Evolutionary conservation across 2,329 filamentous ascomycete species (phyloP), one percentile per base, ranked within the genome.

Genomic region (Aspergillus fumigatiaffinis): DNA sequence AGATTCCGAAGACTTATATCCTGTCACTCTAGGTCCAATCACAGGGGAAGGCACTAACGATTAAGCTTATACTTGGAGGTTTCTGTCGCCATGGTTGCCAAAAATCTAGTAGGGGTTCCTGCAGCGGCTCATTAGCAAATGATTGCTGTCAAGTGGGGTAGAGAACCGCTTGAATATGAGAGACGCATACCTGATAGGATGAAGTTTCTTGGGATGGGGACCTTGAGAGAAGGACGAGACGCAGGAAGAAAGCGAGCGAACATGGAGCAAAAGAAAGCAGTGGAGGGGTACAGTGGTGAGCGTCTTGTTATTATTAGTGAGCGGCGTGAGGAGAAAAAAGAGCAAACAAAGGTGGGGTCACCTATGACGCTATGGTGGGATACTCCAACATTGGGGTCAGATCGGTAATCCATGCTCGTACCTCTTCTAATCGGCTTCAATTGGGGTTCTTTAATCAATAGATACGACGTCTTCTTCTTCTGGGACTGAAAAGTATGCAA

Each of bases 21-120:
- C 7, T 6, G 32, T 38, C 32, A 38, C 32, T 26, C 32, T n/a
- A 46, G 50, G 20, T 47, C 21, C 44, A 23, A 23, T 14, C 10
- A 21, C 51, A 35, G 35, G 20, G 35, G 51, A 20, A 42, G n/a
- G 14, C 28, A 83, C 68, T 79, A 78, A 77, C 85, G 84, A 71
- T 87, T 86, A 57, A 87, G 79, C 76, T 86, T 87, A 77, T 88
- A 89, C 66, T 80, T 84, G 61, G 78, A 79, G 29, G 84, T 78
- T 69, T 87, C 81, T 49, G 85, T 85, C 51, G 76, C 71, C 76
- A 79, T 80, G 69, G 76, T 82, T 76, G 80, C 77, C 64, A 73
- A 63, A 26, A 66, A 67, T 66, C 72, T 61, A 35, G 54, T 63
- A 55, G 14, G 1, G 32, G 58, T 55, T 61, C 61, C 70, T 71